Percentiles rank a stretch among this genome's conserved stretches.
These are phyloP conservation scores for Tylopilus sp. DNA, from an alignment of 768 basidiomycete genomes.

Conservation along the genomic window DNA sequence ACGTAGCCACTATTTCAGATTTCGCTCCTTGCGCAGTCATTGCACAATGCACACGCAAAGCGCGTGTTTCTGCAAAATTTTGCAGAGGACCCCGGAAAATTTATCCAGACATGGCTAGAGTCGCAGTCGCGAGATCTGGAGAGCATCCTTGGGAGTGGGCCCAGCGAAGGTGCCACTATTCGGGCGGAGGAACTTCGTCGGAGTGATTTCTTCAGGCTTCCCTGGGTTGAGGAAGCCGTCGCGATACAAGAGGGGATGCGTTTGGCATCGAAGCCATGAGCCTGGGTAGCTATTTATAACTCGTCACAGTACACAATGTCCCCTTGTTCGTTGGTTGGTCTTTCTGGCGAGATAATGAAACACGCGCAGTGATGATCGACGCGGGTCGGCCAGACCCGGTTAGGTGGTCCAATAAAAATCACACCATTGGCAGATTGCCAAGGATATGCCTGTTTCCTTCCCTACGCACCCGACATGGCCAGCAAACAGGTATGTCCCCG, in stretches of 20 bases:
- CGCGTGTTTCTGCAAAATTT: constrained; percentile 83
- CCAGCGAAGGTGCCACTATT: constrained; percentile 72
- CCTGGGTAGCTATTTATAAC: neutral
- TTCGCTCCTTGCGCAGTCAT: constrained; percentile 75
- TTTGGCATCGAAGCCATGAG: constrained; percentile 49
- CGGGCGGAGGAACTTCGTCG: constrained; percentile 85
- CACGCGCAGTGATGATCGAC: constrained; percentile 2
- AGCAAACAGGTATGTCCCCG: constrained; percentile 54
- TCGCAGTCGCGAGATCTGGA: constrained; percentile 92
- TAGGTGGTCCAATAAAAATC: constrained; percentile 18
- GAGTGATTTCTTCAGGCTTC: constrained; percentile 87
- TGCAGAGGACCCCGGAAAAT: constrained; percentile 69
- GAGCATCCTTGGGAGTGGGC: constrained; percentile 83
- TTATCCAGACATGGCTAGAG: constrained; percentile 88
- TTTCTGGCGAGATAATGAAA: neutral
- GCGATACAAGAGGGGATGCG: constrained; percentile 81
- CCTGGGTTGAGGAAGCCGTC: constrained; percentile 90
- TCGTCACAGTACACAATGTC: neutral
- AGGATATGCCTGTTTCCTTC: constrained; percentile 1
- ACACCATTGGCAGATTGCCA: constrained; percentile 4
- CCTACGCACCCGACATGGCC: constrained; percentile 47
- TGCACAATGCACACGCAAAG: constrained; percentile 86
- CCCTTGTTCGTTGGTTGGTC: neutral
- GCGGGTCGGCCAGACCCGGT: constrained; percentile 1
- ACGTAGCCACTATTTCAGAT: constrained; percentile 47